Evolutionary conservation across 2,329 filamentous ascomycete genomes (phyloP).

Genomic region (Colletotrichum karsti): DNA sequence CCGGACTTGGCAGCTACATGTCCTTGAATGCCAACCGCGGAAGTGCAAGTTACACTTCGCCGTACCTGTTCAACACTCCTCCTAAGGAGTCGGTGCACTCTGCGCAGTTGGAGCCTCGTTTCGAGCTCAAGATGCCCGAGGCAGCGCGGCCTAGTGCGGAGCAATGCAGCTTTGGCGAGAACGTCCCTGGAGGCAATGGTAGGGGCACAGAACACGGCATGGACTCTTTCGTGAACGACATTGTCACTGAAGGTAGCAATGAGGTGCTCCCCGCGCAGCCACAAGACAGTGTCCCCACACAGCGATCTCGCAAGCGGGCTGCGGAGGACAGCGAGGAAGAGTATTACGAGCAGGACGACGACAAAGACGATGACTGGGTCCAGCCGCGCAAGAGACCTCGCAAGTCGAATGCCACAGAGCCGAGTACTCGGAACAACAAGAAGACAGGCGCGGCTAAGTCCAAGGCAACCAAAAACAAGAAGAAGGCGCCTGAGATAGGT

Average conservation of each 20-base stretch:
- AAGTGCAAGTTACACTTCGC: neutral
- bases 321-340: neutral
- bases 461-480: neutral
- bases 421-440: neutral
- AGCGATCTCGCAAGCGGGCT: neutral
- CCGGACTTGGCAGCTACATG: neutral
- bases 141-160: too few relatives aligned
- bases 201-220: too few relatives aligned
- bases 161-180: too few relatives aligned
- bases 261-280: neutral
- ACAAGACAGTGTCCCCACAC: neutral
- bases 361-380: slow-evolving; percentile 13
- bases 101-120: neutral
- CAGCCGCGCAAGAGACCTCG: slow-evolving; percentile 3
- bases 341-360: neutral
- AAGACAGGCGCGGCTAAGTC: neutral
- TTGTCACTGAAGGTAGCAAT: neutral
- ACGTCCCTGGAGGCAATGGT: too few relatives aligned
- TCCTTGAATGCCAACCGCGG: neutral
- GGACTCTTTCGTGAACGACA: too few relatives aligned
- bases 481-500: neutral
- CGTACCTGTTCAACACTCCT: neutral
- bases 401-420: neutral
- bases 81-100: too few relatives aligned
- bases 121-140: neutral